These are phyloP conservation scores for Cutaneotrichosporon dermatis DNA, from an alignment of 1,284 basidiomycete species.

Conservation along the genomic window DNA sequence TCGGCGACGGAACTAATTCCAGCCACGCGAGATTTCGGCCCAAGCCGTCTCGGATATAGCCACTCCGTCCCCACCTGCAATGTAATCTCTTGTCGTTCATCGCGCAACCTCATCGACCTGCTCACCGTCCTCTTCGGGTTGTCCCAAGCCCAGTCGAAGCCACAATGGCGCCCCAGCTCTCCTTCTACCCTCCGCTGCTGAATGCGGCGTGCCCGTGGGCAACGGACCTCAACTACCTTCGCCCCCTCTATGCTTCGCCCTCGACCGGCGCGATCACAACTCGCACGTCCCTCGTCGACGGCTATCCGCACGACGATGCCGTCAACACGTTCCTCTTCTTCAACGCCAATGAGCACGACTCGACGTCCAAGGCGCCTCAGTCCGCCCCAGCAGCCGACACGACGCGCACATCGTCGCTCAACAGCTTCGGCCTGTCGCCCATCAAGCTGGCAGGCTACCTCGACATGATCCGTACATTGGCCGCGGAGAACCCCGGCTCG, in stretches of 20 bases:
- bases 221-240: conserved; percentile 9
- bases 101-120: too few species aligned
- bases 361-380: not conserved
- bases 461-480: conserved; percentile 5
- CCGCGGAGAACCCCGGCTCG: not conserved
- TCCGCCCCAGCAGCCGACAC: conserved; percentile 5
- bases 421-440: conserved; percentile 18
- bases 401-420: conserved; percentile 6
- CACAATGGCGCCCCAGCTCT: conserved; percentile 4
- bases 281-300: conserved; percentile 18
- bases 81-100: too few species aligned
- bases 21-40: too few species aligned
- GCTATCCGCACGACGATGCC: conserved; percentile 19
- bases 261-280: conserved; percentile 19
- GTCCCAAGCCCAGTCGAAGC: too few species aligned
- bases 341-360: conserved; percentile 2
- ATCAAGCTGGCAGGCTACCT: conserved; percentile 9
- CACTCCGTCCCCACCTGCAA: too few species aligned
- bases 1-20: too few species aligned
- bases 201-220: conserved; percentile 23
- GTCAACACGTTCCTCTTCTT: conserved; percentile 22
- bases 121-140: too few species aligned
- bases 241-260: conserved; percentile 9
- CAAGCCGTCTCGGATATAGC: too few species aligned
- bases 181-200: conserved; percentile 13